Conservation (phyloP, 2,329 filamentous ascomycete species). For the Apiospora marii region DNA sequence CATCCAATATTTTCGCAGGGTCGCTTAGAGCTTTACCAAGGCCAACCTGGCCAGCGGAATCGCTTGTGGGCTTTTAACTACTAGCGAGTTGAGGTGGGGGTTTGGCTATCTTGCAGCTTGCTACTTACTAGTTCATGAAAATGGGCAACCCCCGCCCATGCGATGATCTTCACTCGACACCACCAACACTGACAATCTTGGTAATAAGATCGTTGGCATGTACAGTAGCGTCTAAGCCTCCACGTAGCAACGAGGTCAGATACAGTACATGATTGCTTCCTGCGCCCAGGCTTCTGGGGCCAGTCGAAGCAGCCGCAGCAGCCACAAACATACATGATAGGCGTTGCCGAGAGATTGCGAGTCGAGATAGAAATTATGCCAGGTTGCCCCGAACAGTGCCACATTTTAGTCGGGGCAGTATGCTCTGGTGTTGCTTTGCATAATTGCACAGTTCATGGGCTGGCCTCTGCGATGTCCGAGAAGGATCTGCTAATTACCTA, state of each 20-base stretch:
- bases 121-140: neutral
- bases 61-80: neutral
- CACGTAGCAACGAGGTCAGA: neutral
- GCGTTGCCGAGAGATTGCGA: neutral
- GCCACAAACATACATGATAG: neutral
- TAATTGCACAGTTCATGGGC: slow-evolving; percentile 15
- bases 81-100: neutral
- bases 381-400: neutral
- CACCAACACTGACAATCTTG: slow-evolving; percentile 15
- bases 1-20: neutral
- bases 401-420: neutral
- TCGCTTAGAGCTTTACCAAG: neutral
- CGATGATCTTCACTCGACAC: neutral
- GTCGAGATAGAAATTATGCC: slow-evolving; percentile 5
- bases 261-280: neutral
- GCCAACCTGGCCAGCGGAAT: neutral
- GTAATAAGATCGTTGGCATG: slow-evolving; percentile 10
- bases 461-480: slow-evolving; percentile 1
- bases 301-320: neutral
- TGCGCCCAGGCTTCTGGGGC: neutral
- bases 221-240: slow-evolving; percentile 4
- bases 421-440: neutral
- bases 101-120: neutral
- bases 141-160: neutral
- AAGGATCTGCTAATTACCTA: slow-evolving; percentile 18